These are phyloP conservation scores for Botrytis aclada DNA, from an alignment of 2,329 filamentous ascomycete species.

Conservation along the genomic window DNA sequence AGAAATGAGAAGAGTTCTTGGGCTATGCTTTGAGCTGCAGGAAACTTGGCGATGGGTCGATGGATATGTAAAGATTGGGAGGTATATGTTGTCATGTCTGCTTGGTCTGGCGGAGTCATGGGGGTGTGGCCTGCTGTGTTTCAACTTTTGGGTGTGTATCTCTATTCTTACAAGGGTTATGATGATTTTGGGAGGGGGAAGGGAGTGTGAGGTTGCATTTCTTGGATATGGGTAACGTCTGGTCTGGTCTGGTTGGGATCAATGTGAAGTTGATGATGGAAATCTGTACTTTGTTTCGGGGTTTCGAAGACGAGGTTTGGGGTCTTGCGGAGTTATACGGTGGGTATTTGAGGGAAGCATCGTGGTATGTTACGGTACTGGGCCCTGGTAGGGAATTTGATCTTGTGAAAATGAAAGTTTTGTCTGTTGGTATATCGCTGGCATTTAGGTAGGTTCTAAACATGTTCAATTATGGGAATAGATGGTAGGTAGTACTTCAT, in stretches of 20 bases:
- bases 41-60: neutral
- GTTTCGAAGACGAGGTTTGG: neutral
- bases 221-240: neutral
- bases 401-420: too few species aligned
- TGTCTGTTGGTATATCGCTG: neutral
- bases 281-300: neutral
- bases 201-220: neutral
- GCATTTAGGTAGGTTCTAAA: neutral
- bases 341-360: neutral
- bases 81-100: too few species aligned
- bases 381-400: neutral
- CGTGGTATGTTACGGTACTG: neutral
- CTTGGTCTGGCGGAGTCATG: neutral
- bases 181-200: rapidly evolving
- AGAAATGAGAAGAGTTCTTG: neutral
- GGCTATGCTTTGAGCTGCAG: neutral
- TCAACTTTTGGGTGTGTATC: neutral
- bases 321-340: rapidly evolving
- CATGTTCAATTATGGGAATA: neutral
- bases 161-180: neutral
- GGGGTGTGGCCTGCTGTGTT: neutral
- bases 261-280: neutral
- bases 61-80: neutral
- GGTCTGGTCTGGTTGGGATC: neutral
- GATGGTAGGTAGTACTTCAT: neutral